Evolutionary conservation across 331 rosid genomes (phyloP).

Genomic region (Erythrophleum ivorense): DNA sequence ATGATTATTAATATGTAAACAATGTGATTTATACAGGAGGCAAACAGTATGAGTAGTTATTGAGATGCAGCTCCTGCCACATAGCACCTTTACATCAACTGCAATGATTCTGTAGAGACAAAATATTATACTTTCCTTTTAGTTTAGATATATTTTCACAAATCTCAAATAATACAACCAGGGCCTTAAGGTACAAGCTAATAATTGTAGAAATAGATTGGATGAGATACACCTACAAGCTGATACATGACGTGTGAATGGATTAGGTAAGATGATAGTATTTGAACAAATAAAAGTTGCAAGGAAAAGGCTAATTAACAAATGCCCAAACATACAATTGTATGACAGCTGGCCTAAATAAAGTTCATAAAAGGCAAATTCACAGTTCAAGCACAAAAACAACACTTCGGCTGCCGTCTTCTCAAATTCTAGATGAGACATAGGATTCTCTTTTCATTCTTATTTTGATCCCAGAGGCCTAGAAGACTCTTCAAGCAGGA

Average conservation of each 20-base stretch:
- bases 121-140: background rate
- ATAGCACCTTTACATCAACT: background rate
- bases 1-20: background rate
- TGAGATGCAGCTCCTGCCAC: background rate
- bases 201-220: background rate
- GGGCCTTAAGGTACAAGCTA: constrained; percentile 25
- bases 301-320: constrained; percentile 16
- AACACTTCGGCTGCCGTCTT: constrained; percentile 3
- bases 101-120: background rate
- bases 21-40: background rate
- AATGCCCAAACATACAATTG: constrained; percentile 1
- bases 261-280: constrained; percentile 16
- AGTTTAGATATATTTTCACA: constrained; percentile 9
- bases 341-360: constrained; percentile 16
- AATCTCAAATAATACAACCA: constrained; percentile 9
- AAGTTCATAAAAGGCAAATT: constrained; percentile 13
- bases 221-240: constrained; percentile 12
- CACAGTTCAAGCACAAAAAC: constrained; percentile 24
- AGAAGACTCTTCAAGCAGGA: constrained; percentile 24
- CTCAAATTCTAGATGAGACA: constrained; percentile 30
- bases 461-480: constrained; percentile 22
- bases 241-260: background rate
- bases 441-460: constrained; percentile 12
- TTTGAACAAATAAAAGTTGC: constrained; percentile 6
- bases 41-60: background rate